These are phyloP conservation scores for Penicillium vulpinum DNA, from an alignment of 2,329 filamentous ascomycete genomes.

Conservation along the genomic window DNA sequence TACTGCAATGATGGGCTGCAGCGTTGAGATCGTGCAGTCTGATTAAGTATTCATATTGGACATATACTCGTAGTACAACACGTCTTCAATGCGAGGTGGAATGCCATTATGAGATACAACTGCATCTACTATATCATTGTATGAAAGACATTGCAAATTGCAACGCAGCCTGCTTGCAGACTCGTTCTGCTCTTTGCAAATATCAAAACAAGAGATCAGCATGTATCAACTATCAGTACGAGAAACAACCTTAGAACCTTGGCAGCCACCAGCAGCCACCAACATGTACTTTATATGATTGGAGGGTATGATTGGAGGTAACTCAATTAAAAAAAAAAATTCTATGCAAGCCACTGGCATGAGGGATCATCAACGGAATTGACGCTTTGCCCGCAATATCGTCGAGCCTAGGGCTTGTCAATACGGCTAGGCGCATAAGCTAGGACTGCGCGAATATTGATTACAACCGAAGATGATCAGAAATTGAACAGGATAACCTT, in stretches of 20 bases:
- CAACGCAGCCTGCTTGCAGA: background rate
- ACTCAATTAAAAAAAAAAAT: background rate
- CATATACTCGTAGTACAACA: background rate
- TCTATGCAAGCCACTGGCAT: background rate
- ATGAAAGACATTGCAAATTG: background rate
- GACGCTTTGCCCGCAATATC: background rate
- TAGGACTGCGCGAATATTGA: background rate
- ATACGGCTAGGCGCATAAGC: constrained; percentile 9
- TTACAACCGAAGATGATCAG: background rate
- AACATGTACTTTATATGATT: background rate
- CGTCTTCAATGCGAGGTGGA: background rate
- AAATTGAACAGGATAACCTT: background rate
- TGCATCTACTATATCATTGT: background rate
- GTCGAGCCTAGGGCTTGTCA: background rate
- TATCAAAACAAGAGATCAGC: constrained; percentile 4
- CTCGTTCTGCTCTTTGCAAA: background rate
- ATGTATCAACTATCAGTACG: background rate
- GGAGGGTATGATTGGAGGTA: background rate
- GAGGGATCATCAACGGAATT: constrained; percentile 2
- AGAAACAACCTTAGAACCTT: background rate
- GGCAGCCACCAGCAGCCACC: no score
- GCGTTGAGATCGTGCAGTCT: background rate
- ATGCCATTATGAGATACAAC: background rate
- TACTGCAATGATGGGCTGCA: background rate
- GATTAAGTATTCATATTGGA: background rate